Evolutionary conservation across 108 stramenopile genomes (phyloP).

Genomic region (Epithemia pelagica): DNA sequence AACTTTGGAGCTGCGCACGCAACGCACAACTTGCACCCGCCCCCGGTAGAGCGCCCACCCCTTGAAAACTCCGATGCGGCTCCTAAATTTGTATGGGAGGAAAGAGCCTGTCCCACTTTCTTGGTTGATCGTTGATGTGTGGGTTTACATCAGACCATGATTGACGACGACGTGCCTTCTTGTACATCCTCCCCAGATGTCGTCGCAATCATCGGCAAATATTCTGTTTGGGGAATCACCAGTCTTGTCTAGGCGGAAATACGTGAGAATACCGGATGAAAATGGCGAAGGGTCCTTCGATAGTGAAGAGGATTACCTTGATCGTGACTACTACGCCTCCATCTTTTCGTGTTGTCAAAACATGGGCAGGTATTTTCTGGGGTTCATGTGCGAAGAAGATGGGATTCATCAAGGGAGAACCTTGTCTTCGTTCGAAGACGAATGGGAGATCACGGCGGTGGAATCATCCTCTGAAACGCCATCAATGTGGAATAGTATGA

Average conservation of each 20-base stretch:
- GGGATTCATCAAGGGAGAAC: constrained; percentile 44
- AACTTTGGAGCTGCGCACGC: too few species aligned
- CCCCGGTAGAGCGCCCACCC: too few species aligned
- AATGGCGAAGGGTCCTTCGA: background rate
- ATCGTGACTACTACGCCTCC: background rate
- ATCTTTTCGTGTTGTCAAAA: constrained; percentile 6
- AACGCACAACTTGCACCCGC: too few species aligned
- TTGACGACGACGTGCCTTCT: too few species aligned
- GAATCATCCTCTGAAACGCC: constrained; percentile 54
- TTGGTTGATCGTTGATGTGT: too few species aligned
- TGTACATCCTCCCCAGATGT: too few species aligned
- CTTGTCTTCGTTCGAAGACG: constrained; percentile 42
- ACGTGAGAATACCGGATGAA: background rate
- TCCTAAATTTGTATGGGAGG: too few species aligned
- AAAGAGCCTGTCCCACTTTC: too few species aligned
- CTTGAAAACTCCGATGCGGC: too few species aligned
- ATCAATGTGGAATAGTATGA: constrained; percentile 24
- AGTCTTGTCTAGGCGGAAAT: background rate
- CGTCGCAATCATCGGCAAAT: background rate
- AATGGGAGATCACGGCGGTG: constrained; percentile 43
- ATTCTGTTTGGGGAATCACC: background rate
- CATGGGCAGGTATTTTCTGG: constrained; percentile 24
- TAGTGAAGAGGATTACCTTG: background rate
- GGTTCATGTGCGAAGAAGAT: constrained; percentile 50
- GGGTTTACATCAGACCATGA: too few species aligned